Evolutionary conservation across 1,284 basidiomycete species (phyloP), one percentile per base, ranked within the genome.

Genomic region (Ganoderma lucidum): DNA sequence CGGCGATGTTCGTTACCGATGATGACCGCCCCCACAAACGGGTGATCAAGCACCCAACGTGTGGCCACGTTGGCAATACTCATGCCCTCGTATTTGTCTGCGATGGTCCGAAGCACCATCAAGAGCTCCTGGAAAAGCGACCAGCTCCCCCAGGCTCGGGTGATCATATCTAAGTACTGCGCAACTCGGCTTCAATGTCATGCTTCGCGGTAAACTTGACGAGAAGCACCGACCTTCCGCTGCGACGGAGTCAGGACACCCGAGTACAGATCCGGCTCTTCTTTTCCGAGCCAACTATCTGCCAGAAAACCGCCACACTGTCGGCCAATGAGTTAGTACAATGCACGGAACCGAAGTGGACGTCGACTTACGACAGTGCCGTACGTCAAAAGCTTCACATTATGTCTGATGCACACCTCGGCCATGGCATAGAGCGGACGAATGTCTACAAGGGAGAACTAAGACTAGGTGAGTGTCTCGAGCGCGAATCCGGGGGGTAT

Each of bases 281-380:
- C 83, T 70, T 85, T 77, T 65, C 85, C 83, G 17, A 95, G 83
- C 92, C 93, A 95, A 71, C 86, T 85, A 78, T 95, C 93, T 0
- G 93, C 83, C 61, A 95, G 83, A 77, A 95, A 94, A 6, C 93
- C 93, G 9, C 93, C 93, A 73, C 93, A 95, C 93, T 95, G 73
- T 15, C 17, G 32, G 35, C 23, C 55, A 32, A 53, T 71, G 64
- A 74, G 30, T 61, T 39, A 6, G 55, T n/a, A 53, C 39, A 30
- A 56, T 41, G 51, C 41, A 55, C 44, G 37, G 48, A 42, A 32
- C 42, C 58, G 12, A 53, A 51, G 66, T 23, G 67, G 48, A 66
- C 60, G 66, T 65, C 32, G 35, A 81, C 89, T 71, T 73, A 94
- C 93, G 73, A 95, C 78, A 0, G 93, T 92, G 17, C 93, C 93